Conservation (phyloP, 2,329 filamentous ascomycete species). For the Torrubiella hemipterigena region DNA sequence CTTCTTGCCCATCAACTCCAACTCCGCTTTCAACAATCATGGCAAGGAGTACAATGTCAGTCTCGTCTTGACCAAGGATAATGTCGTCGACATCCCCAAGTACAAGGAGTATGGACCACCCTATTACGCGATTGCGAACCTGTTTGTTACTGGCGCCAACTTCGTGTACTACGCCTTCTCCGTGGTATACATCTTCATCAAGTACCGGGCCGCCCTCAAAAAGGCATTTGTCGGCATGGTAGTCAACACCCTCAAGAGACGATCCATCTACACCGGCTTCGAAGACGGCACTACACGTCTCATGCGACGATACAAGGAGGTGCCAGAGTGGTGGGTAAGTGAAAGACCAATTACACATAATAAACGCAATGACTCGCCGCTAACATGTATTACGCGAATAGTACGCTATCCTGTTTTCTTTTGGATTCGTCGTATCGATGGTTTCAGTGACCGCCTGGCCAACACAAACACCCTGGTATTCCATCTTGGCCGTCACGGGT, state of each 20-base stretch:
- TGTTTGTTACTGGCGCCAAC: conserved; percentile 17
- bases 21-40: conserved; percentile 30
- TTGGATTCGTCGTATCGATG: conserved; percentile 19
- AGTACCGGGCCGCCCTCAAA: conserved; percentile 19
- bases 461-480: conserved; percentile 28
- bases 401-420: conserved; percentile 21
- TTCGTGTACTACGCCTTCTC: conserved; percentile 20
- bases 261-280: conserved; percentile 26
- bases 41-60: conserved; percentile 25
- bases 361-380: too few species aligned
- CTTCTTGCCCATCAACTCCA: conserved; percentile 35
- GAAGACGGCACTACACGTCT: conserved; percentile 29
- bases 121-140: conserved; percentile 18
- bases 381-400: conserved; percentile 6
- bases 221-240: conserved; percentile 18
- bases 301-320: conserved; percentile 31
- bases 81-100: conserved; percentile 17
- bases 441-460: conserved; percentile 16
- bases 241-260: conserved; percentile 9
- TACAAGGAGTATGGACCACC: conserved; percentile 22
- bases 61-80: conserved; percentile 26
- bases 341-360: too few species aligned
- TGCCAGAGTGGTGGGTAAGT: conserved; percentile 35
- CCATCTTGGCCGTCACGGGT: conserved; percentile 34
- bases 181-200: conserved; percentile 20